A percentile compares a stretch with the other conserved stretches of the same genome.
phyloP scores from a whole-genome alignment of 768 basidiomycete genomes.

The Tricholoma bakamatsutake region DNA sequence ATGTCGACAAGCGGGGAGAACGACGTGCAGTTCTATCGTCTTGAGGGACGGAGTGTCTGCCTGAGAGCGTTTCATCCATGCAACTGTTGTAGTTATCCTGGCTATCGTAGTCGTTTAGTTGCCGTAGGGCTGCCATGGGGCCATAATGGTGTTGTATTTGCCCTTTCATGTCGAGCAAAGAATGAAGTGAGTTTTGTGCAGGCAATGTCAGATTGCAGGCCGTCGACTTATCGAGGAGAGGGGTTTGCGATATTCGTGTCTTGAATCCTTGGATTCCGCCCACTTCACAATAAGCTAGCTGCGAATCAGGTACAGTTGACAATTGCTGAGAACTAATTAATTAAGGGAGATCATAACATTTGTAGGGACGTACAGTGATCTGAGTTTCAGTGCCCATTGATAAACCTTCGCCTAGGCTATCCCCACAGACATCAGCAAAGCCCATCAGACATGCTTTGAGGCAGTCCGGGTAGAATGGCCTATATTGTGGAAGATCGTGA shows the following conservation, averaged over 20 bases:
- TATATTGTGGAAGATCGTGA: constrained; percentile 33
- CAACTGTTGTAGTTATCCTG: neutral
- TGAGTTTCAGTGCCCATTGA: constrained; percentile 33
- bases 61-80: neutral
- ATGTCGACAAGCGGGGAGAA: neutral
- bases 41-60: neutral
- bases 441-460: constrained; percentile 40
- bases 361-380: constrained; percentile 23
- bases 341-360: neutral
- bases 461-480: constrained; percentile 35
- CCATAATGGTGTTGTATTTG: neutral
- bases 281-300: constrained; percentile 11
- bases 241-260: neutral
- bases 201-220: neutral
- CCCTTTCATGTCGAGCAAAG: neutral
- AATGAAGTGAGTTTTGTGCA: neutral
- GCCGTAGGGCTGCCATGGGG: constrained; percentile 6
- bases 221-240: neutral
- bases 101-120: constrained; percentile 12
- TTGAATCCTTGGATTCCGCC: neutral
- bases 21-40: neutral
- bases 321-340: neutral
- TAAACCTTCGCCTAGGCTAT: constrained; percentile 40
- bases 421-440: constrained; percentile 41
- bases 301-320: constrained; percentile 25